Evolutionary conservation across 2,329 filamentous ascomycete genomes (phyloP).

Genomic region (Exophiala phaeomuriformis): DNA sequence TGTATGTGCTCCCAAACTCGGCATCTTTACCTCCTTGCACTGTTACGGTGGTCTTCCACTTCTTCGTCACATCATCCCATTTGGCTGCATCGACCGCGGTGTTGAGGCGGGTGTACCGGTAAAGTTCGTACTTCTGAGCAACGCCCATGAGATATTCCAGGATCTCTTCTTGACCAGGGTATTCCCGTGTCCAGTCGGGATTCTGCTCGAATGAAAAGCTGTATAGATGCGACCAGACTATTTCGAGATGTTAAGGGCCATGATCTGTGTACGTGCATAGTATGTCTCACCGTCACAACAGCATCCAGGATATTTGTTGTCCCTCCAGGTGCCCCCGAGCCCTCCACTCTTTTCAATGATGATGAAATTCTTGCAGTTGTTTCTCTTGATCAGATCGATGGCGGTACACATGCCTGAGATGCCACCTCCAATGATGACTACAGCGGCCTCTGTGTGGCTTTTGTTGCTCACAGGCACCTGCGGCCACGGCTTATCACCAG

Average conservation of each 20-base stretch:
- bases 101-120: slow-evolving; percentile 54
- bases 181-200: slow-evolving; percentile 50
- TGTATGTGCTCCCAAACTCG: slow-evolving; percentile 47
- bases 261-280: no score
- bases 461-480: slow-evolving; percentile 25
- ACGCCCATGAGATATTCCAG: slow-evolving; percentile 45
- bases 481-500: slow-evolving; percentile 23
- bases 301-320: slow-evolving; percentile 41
- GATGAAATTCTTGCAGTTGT: slow-evolving; percentile 45
- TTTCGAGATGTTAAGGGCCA: not conserved
- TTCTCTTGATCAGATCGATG: slow-evolving; percentile 49
- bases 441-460: slow-evolving; percentile 43
- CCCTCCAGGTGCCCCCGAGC: slow-evolving; percentile 35
- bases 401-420: slow-evolving; percentile 39
- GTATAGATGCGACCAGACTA: slow-evolving; percentile 50
- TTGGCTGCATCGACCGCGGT: slow-evolving; percentile 47
- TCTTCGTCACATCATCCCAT: slow-evolving; percentile 49
- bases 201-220: slow-evolving; percentile 57
- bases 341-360: slow-evolving; percentile 51
- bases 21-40: slow-evolving; percentile 49
- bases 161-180: slow-evolving; percentile 55
- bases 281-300: slow-evolving; percentile 41
- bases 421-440: slow-evolving; percentile 52
- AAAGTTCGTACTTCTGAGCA: slow-evolving; percentile 35
- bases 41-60: slow-evolving; percentile 36